Evolutionary conservation across 179 eudicot species (phyloP).

Genomic region (Camellia oleifera): DNA sequence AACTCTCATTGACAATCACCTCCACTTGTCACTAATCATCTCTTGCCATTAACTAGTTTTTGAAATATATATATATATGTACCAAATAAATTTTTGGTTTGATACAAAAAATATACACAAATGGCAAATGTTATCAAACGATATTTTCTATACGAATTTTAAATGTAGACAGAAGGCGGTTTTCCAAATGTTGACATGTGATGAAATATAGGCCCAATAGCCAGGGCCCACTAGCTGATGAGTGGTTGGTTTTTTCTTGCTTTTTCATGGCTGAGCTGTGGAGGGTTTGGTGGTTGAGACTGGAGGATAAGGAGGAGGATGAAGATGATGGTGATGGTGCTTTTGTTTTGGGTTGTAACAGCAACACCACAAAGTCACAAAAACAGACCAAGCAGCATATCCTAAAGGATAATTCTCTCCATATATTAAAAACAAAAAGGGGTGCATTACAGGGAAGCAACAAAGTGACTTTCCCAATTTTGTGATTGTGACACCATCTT

Average conservation of each 20-base stretch:
- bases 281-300: background rate
- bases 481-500: background rate
- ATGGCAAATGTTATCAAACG: too few species aligned
- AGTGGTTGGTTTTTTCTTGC: background rate
- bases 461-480: background rate
- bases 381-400: background rate
- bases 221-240: slow-evolving; percentile 1
- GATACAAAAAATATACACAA: too few species aligned
- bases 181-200: background rate
- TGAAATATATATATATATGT: too few species aligned
- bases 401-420: background rate
- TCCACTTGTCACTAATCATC: too few species aligned
- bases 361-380: slow-evolving; percentile 3
- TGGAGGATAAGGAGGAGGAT: background rate
- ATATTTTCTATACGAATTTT: too few species aligned
- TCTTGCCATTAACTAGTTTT: too few species aligned
- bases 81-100: too few species aligned
- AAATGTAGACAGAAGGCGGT: background rate
- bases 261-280: background rate
- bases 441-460: background rate
- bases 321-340: background rate
- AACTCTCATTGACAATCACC: too few species aligned
- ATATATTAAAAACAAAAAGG: too few species aligned
- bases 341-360: background rate
- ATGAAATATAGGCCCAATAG: background rate